Evolutionary conservation across 768 basidiomycete species (phyloP), one percentile per base, ranked within the genome.

Genomic region (Tylopilus sp.): DNA sequence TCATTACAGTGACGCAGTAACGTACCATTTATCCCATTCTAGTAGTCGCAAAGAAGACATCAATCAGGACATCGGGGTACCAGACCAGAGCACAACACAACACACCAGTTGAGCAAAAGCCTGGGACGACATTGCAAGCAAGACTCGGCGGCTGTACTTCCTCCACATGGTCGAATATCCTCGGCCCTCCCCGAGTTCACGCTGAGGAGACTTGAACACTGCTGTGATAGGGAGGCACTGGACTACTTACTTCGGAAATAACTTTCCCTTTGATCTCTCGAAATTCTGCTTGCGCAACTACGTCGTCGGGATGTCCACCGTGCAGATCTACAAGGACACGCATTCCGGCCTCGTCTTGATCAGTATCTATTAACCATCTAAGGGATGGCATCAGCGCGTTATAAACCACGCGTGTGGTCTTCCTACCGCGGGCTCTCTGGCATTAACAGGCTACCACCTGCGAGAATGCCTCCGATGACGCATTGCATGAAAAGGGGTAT

Each of bases 1-100:
- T 20, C 11, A 30, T 51, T 25, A 40, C 50, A 33, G 53, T 15
- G 41, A 45, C 41, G n/a, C 44, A 40, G 47, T 17, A 18, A 49
- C 76, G 47, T 68, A 89, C 90, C 89, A 65, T 95, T 97, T 62
- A 97, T 98, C 53, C 94, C 95, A 67, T 95, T 95, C 91, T 95
- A 54, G 23, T 17, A 18, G 41, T 25, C n/a, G n/a, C n/a, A 21
- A 47, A 26, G 35, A 30, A 40, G 22, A 56, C 12, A 17, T 56
- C 42, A 56, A 40, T 36, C 44, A 31, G 13, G 28, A 26, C 21
- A 21, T 36, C 43, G 31, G 13, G 28, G 23, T 23, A 22, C 5
- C 20, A 28, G 15, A n/a, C n/a, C n/a, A 28, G 28, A 28, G 28
- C 28, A 28, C 28, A 48, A 25, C 21, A 13, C 30, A 36, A 76